phyloP scores from a whole-genome alignment of 306 rosid genomes.

The Trifolium repens region DNA sequence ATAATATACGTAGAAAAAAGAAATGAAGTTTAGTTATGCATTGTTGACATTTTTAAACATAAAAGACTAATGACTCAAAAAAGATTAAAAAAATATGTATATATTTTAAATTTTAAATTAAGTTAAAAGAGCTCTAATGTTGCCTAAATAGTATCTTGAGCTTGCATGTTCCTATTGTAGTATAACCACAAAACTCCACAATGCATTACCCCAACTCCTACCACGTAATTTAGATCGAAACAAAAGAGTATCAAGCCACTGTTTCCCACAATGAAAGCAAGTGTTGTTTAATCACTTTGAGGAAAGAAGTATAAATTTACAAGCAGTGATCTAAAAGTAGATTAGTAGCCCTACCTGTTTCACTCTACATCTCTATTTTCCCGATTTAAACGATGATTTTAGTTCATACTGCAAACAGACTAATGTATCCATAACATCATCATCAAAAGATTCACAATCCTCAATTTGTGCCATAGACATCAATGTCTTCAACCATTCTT shows the following conservation, averaged over 20 bases:
- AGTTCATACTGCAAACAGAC: conserved; percentile 76
- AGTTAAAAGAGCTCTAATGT: no score
- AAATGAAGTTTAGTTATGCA: no score
- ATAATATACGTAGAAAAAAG: no score
- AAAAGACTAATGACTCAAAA: no score
- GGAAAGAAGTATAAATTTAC: conserved; percentile 32
- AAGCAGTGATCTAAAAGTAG: background rate
- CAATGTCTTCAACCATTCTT: conserved; percentile 80
- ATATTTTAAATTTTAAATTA: no score
- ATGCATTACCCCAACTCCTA: background rate
- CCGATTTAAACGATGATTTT: conserved; percentile 56
- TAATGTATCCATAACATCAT: conserved; percentile 71
- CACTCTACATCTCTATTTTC: conserved; percentile 37
- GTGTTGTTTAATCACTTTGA: background rate
- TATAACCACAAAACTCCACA: background rate
- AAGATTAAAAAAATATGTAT: no score
- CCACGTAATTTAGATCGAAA: no score
- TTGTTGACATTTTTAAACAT: no score
- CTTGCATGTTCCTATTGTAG: background rate
- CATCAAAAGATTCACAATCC: conserved; percentile 50
- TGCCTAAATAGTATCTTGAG: background rate
- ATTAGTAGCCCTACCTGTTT: background rate
- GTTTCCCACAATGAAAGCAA: conserved; percentile 5
- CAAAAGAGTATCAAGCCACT: background rate
- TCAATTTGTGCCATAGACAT: conserved; percentile 50